Percentiles rank a stretch among this genome's conserved stretches.
Evolutionary conservation across 768 basidiomycete species (phyloP).

Genomic region (Calocera cornea): DNA sequence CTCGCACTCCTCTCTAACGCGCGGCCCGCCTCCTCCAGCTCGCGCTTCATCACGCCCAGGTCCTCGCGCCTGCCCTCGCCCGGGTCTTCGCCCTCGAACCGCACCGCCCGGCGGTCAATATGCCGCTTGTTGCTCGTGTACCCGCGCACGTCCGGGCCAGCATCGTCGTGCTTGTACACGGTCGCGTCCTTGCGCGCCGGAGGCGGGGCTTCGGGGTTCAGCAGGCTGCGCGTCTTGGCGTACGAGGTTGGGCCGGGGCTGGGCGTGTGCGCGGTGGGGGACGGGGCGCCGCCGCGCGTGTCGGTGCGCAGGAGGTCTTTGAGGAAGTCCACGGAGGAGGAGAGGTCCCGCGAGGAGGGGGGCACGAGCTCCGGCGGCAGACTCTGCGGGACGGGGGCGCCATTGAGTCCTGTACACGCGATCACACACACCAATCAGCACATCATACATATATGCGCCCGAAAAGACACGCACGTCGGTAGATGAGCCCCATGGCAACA

Average conservation of each 20-base stretch:
- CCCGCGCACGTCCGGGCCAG: conserved; percentile 34
- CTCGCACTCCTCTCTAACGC: conserved; percentile 64
- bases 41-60: conserved; percentile 73
- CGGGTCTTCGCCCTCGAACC: conserved; percentile 52
- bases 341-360: conserved; percentile 80
- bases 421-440: neutral
- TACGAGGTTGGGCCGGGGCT: conserved; percentile 36
- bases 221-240: conserved; percentile 57
- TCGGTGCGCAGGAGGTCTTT: conserved; percentile 81
- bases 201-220: conserved; percentile 35
- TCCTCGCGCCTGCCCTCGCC: conserved; percentile 34
- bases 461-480: conserved; percentile 57
- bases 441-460: neutral
- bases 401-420: conserved; percentile 78
- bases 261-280: conserved; percentile 29
- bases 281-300: conserved; percentile 56
- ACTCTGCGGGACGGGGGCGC: conserved; percentile 73
- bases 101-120: conserved; percentile 69
- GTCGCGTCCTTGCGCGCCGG: conserved; percentile 72
- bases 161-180: conserved; percentile 67
- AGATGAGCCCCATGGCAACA: conserved; percentile 96
- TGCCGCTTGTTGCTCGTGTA: conserved; percentile 77
- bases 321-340: conserved; percentile 76
- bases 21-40: conserved; percentile 62
- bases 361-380: conserved; percentile 85